Conservation (phyloP, 148 eudicot species). For the Polygonum aviculare region DNA sequence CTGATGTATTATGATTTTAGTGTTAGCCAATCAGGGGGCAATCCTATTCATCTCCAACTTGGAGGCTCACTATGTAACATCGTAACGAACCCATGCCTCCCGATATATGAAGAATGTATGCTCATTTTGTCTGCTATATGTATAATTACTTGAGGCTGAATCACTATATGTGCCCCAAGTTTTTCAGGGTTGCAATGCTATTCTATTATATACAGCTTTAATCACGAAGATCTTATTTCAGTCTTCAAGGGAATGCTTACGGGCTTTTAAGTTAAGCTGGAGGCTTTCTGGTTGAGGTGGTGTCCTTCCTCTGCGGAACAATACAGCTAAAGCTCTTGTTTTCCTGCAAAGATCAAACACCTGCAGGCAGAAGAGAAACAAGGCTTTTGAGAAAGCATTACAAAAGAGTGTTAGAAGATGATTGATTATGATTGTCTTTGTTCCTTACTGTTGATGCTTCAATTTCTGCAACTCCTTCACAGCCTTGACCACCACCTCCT, state of each 20-base stretch:
- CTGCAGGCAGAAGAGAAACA: constrained; percentile 25
- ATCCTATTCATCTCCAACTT: neutral
- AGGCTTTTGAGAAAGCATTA: neutral
- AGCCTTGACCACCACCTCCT: constrained; percentile 89
- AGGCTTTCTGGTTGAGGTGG: constrained; percentile 65
- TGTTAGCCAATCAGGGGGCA: neutral
- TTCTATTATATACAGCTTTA: constrained; percentile 7
- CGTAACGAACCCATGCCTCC: neutral
- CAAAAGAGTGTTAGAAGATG: neutral
- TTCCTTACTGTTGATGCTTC: constrained; percentile 88
- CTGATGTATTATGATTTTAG: neutral
- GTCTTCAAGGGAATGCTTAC: constrained; percentile 93
- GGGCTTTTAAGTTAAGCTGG: constrained; percentile 72
- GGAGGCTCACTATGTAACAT: neutral
- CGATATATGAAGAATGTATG: neutral
- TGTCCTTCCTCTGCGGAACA: constrained; percentile 57
- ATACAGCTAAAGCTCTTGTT: constrained; percentile 83
- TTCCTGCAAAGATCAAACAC: constrained; percentile 80
- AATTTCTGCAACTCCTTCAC: constrained; percentile 94
- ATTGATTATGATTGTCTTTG: neutral
- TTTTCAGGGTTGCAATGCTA: neutral
- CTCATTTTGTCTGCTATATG: neutral
- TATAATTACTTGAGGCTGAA: constrained; percentile 1
- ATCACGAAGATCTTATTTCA: constrained; percentile 21
- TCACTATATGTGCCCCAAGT: neutral